Evolutionary conservation across 208 protist genomes (phyloP).

Genomic region (Acanthamoeba healyi): DNA sequence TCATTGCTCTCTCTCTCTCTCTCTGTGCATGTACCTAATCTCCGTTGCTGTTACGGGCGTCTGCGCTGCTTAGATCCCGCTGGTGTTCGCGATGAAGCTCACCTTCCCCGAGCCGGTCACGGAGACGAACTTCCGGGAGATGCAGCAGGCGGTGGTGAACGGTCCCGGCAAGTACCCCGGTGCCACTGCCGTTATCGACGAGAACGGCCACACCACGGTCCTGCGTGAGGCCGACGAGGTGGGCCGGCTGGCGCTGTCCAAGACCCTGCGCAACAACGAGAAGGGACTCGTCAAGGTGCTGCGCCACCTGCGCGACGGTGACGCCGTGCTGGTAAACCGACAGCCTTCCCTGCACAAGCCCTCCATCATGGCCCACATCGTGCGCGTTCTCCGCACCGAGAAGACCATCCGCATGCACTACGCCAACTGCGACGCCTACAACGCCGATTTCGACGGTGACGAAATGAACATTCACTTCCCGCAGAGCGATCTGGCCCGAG

Average conservation of each 20-base stretch:
- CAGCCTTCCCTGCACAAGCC: constrained; percentile 99
- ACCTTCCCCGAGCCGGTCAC: constrained; percentile 97
- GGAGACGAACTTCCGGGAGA: constrained; percentile 89
- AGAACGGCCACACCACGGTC: constrained; percentile 82
- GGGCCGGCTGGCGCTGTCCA: constrained; percentile 26
- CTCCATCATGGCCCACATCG: constrained; percentile 98
- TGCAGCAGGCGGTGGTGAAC: constrained; percentile 97
- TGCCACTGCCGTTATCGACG: constrained; percentile 96
- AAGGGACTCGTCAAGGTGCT: constrained; percentile 89
- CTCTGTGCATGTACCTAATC: too few relatives aligned
- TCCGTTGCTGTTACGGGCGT: too few relatives aligned
- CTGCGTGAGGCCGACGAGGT: constrained; percentile 33
- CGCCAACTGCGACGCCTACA: constrained; percentile 99
- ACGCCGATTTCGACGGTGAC: constrained; percentile 99
- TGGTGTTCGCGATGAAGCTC: constrained; percentile 94
- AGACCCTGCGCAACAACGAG: constrained; percentile 64
- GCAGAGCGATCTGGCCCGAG: constrained; percentile 95
- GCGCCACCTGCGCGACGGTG: constrained; percentile 98
- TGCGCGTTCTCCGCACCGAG: constrained; percentile 94
- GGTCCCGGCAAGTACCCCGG: constrained; percentile 98
- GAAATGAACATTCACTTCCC: constrained; percentile 99
- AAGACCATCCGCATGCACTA: constrained; percentile 99
- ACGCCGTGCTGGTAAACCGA: constrained; percentile 99
- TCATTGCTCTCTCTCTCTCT: too few relatives aligned
- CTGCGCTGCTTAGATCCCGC: too few relatives aligned